phyloP scores from a whole-genome alignment of 352 stramenopile genomes.

The Hyaloperonospora arabidopsidis region DNA sequence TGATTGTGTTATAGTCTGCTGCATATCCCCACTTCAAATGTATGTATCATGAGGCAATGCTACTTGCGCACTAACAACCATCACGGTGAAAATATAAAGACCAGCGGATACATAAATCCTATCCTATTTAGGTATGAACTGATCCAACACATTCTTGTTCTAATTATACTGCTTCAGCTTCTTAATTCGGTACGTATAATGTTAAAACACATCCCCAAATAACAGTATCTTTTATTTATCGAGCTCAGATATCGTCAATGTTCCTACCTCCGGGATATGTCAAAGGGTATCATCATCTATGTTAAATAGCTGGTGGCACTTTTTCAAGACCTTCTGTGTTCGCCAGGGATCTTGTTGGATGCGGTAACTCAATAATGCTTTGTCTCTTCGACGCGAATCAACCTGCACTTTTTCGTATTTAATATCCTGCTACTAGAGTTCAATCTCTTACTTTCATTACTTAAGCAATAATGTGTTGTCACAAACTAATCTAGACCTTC shows the following conservation, averaged over 20 bases:
- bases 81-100: no score
- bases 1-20: no score
- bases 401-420: slow-evolving; percentile 34
- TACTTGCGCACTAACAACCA: no score
- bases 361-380: slow-evolving; percentile 66
- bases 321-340: slow-evolving; percentile 81
- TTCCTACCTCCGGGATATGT: slow-evolving; percentile 96
- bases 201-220: slow-evolving; percentile 89
- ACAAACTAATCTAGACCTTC: slow-evolving; percentile 61
- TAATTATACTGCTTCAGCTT: slow-evolving; percentile 97
- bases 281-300: slow-evolving; percentile 91
- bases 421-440: slow-evolving; percentile 43
- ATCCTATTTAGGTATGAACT: no score
- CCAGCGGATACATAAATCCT: no score
- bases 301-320: slow-evolving; percentile 64
- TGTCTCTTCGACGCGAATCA: slow-evolving; percentile 49
- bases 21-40: no score
- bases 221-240: slow-evolving; percentile 85
- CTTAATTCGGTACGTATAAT: slow-evolving; percentile 92
- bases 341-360: slow-evolving; percentile 72
- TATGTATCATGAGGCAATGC: no score
- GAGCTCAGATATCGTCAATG: slow-evolving; percentile 90
- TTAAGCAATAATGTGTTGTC: slow-evolving; percentile 57
- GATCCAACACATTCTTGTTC: slow-evolving; percentile 99
- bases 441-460: slow-evolving; percentile 51